Percentiles rank a stretch among this genome's conserved stretches.
These are phyloP conservation scores for Fusarium sp. DNA, from an alignment of 2,329 filamentous ascomycete genomes.

Conservation along the genomic window DNA sequence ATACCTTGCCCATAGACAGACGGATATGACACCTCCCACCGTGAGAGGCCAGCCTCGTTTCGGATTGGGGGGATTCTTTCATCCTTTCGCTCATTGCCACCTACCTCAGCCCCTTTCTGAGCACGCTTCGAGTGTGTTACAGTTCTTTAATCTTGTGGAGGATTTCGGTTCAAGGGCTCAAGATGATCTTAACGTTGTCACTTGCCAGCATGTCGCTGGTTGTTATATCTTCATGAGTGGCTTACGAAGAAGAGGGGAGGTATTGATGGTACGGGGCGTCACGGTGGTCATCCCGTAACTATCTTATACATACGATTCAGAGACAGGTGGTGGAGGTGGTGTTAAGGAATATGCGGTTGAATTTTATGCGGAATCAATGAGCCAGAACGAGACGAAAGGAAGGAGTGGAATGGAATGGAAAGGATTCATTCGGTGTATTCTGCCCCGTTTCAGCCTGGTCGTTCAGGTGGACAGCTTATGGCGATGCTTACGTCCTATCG, in stretches of 20 bases:
- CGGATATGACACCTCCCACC: constrained; percentile 52
- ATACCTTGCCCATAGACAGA: constrained; percentile 65
- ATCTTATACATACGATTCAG: constrained; percentile 35
- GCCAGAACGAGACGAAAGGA: constrained; percentile 32
- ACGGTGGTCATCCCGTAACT: constrained; percentile 22
- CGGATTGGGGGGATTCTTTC: constrained; percentile 50
- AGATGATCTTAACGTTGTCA: constrained; percentile 28
- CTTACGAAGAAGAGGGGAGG: constrained; percentile 22
- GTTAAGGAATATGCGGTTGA: constrained; percentile 37
- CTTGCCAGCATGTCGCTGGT: constrained; percentile 41
- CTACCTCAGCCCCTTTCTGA: constrained; percentile 44
- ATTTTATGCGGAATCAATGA: constrained; percentile 36
- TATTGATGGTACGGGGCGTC: constrained; percentile 39
- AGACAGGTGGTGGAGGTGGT: constrained; percentile 30
- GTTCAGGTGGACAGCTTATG: constrained; percentile 35
- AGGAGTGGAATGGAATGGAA: constrained; percentile 8
- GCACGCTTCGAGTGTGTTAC: constrained; percentile 48
- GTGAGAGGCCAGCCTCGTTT: constrained; percentile 50
- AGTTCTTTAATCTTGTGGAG: constrained; percentile 50
- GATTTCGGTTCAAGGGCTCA: constrained; percentile 44
- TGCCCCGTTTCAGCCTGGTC: constrained; percentile 29
- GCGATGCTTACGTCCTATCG: constrained; percentile 33
- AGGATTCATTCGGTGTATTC: constrained; percentile 25
- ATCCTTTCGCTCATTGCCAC: constrained; percentile 51
- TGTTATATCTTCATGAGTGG: constrained; percentile 35